phyloP scores from a whole-genome alignment of 164 flowering plant species.

The Umbellularia californica region DNA sequence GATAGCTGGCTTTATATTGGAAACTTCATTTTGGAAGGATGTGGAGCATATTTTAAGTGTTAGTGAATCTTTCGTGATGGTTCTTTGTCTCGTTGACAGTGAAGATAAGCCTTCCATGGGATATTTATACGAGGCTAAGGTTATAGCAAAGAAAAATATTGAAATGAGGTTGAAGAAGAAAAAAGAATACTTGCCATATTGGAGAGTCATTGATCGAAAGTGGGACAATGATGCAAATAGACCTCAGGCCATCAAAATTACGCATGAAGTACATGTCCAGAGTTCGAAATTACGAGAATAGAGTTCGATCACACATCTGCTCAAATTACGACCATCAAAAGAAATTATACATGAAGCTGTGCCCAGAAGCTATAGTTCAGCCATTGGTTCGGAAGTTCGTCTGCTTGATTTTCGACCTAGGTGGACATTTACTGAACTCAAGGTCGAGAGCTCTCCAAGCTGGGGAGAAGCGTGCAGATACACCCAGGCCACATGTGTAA shows the following conservation, averaged over 20 bases:
- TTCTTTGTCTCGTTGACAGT: background rate
- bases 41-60: background rate
- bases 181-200: background rate
- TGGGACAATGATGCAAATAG: background rate
- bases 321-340: too few relatives aligned
- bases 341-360: too few relatives aligned
- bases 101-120: background rate
- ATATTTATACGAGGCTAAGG: background rate
- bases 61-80: background rate
- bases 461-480: too few relatives aligned
- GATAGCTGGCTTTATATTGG: background rate
- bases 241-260: background rate
- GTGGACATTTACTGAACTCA: too few relatives aligned
- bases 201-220: background rate
- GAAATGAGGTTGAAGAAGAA: background rate
- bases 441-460: too few relatives aligned
- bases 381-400: too few relatives aligned
- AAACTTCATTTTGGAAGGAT: background rate
- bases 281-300: too few relatives aligned
- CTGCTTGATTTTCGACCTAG: too few relatives aligned
- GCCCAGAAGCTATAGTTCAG: too few relatives aligned
- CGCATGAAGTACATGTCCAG: too few relatives aligned
- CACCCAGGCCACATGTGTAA: too few relatives aligned
- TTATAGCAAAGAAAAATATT: background rate
- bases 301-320: too few relatives aligned